Evolutionary conservation across 768 basidiomycete species (phyloP).

Genomic region (Boletus vermiculosoides): DNA sequence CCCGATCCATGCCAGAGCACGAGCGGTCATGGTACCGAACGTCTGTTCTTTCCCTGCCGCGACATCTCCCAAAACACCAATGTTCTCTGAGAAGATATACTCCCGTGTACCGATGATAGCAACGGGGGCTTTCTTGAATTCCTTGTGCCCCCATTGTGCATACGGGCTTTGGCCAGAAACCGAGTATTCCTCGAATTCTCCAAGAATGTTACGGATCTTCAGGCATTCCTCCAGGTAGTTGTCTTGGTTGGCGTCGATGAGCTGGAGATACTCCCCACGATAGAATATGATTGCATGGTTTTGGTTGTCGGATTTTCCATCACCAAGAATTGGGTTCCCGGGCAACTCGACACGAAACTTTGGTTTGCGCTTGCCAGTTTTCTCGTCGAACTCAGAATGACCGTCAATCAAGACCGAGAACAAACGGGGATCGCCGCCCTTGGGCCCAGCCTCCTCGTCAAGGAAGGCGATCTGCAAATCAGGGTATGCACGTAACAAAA

Average conservation of each 20-base stretch:
- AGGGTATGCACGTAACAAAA: constrained; percentile 95
- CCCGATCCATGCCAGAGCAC: constrained; percentile 94
- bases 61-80: constrained; percentile 97
- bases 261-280: constrained; percentile 97
- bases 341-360: constrained; percentile 98
- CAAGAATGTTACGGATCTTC: constrained; percentile 96
- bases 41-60: constrained; percentile 99
- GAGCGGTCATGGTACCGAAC: constrained; percentile 97
- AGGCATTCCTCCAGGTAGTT: constrained; percentile 99
- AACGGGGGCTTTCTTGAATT: constrained; percentile 86
- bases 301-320: constrained; percentile 99
- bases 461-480: constrained; percentile 98
- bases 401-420: constrained; percentile 97
- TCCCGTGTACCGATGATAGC: constrained; percentile 98
- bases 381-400: constrained; percentile 91
- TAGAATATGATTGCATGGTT: constrained; percentile 99
- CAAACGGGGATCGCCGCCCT: constrained; percentile 82
- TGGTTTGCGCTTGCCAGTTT: constrained; percentile 84
- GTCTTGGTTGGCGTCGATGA: constrained; percentile 99
- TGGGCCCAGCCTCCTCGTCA: constrained; percentile 90
- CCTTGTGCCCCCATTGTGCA: constrained; percentile 92
- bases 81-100: constrained; percentile 99
- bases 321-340: constrained; percentile 97
- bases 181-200: constrained; percentile 95
- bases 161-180: constrained; percentile 93